Evolutionary conservation across 441 rosid genomes (phyloP), one percentile per base, ranked within the genome.

Genomic region (Gossypium lobatum): DNA sequence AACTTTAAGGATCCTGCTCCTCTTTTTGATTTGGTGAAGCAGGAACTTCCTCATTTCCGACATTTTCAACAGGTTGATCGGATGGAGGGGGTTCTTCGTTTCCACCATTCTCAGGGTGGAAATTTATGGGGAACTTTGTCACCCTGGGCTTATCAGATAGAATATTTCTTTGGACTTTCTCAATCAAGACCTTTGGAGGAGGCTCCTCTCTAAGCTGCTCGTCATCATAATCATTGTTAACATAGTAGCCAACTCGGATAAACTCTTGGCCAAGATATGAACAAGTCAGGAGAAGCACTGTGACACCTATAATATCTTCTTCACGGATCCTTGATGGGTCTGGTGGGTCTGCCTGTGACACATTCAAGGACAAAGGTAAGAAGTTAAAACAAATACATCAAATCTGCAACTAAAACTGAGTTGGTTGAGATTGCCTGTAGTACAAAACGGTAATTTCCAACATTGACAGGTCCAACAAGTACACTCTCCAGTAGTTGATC

Each of bases 151-250:
- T 90, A 73, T 90, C 90, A 11, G 90, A 81, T 57, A 88, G 73
- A 55, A 90, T 88, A 59, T 90, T 88, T 78, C 93, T 85, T 75
- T 88, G 95, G 52, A 90, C 91, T 81, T 81, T 90, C 57, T 85
- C 91, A 21, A 86, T 79, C 80, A 84, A 74, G 39, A 88, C 88
- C 77, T 88, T 87, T 4, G 84, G 61, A 2, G 93, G 91, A 69
- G 93, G 95, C 63, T 90, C 95, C 82, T 90, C 95, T 71, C 88
- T 77, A 70, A 90, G 80, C 63, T 88, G 90, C 83, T 88, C 93
- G 10, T 88, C 93, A 61, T 85, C 93, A 20, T 88, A 88, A 74
- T 90, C 96, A 53, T 90, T 90, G 87, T 88, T 90, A 69, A 90
- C 90, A 25, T 88, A 87, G 82, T 88, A 90, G 6, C 95, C 95